These are phyloP conservation scores for Fagopyrum esculentum DNA, from an alignment of 148 eudicot genomes.

Conservation along the genomic window DNA sequence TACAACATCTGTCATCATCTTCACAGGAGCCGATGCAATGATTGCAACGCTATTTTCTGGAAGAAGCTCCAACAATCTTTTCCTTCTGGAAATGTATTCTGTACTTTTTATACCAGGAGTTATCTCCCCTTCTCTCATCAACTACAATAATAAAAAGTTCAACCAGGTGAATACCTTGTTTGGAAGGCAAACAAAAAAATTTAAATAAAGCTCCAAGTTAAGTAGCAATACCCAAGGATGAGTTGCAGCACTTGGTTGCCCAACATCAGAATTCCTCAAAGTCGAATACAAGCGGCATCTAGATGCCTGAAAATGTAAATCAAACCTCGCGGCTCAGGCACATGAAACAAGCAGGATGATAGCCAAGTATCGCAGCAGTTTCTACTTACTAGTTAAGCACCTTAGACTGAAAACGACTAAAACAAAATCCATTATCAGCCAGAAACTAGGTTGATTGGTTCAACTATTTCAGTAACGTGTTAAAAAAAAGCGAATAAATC, in stretches of 20 bases:
- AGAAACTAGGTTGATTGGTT: background rate
- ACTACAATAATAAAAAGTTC: conserved; percentile 27
- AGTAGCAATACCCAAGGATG: conserved; percentile 67
- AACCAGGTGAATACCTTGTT: background rate
- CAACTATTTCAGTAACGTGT: background rate
- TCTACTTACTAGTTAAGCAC: background rate
- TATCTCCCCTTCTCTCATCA: conserved; percentile 74
- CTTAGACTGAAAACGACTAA: no score
- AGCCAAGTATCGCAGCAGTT: background rate
- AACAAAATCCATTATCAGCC: background rate
- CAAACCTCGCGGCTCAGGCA: background rate
- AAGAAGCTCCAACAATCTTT: conserved; percentile 68
- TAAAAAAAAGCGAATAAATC: background rate
- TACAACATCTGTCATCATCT: conserved; percentile 97
- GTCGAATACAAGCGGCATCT: conserved; percentile 31
- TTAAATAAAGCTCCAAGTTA: background rate
- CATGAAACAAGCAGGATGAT: background rate
- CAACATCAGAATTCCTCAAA: conserved; percentile 41
- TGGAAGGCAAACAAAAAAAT: background rate
- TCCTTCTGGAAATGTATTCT: conserved; percentile 68
- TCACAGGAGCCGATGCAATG: conserved; percentile 70
- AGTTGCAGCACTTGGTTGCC: conserved; percentile 74
- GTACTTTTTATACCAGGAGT: conserved; percentile 68
- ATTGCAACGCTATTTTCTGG: conserved; percentile 83
- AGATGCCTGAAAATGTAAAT: conserved; percentile 25